Percentiles rank a stretch among this genome's conserved stretches.
These are phyloP conservation scores for Kodamaea sp. DNA, from an alignment of 1,139 yeast genomes.

Conservation along the genomic window DNA sequence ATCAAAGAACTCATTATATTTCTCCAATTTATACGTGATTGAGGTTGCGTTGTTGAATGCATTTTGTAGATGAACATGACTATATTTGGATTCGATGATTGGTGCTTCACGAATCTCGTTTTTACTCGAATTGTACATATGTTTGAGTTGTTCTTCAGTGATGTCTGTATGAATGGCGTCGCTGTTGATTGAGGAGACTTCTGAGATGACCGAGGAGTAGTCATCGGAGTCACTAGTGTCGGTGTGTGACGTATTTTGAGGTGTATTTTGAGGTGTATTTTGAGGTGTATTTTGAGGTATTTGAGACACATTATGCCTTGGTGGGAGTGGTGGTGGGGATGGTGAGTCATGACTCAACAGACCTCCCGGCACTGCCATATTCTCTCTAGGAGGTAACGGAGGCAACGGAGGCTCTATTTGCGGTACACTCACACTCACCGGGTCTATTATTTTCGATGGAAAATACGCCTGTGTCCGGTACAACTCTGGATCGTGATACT, in stretches of 20 bases:
- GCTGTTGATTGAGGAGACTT: slow-evolving; percentile 21
- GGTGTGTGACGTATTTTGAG: slow-evolving; percentile 15
- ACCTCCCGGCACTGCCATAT: neutral
- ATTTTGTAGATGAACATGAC: slow-evolving; percentile 7
- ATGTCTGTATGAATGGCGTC: slow-evolving; percentile 20
- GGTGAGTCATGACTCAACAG: neutral
- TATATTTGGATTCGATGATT: slow-evolving; percentile 14
- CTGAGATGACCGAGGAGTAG: slow-evolving; percentile 15
- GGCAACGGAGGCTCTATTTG: slow-evolving; percentile 16
- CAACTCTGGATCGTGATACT: slow-evolving; percentile 27
- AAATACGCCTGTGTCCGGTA: slow-evolving; percentile 30
- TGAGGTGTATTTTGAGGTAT: neutral
- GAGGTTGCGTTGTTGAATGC: slow-evolving; percentile 14
- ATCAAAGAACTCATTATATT: slow-evolving; percentile 24
- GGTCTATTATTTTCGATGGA: slow-evolving; percentile 23
- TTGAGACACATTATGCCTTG: too few species aligned
- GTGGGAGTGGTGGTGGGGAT: slow-evolving; percentile 10
- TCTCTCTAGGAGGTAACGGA: slow-evolving; percentile 20
- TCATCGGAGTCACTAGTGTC: slow-evolving; percentile 19
- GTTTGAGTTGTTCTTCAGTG: slow-evolving; percentile 22
- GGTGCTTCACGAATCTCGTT: slow-evolving; percentile 36
- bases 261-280: slow-evolving; percentile 5
- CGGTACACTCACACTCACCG: slow-evolving; percentile 20
- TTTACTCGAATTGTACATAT: slow-evolving; percentile 34
- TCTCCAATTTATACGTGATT: slow-evolving; percentile 26